Conservation (phyloP, 495 filamentous ascomycete genomes). For the Lophiotrema nucula region DNA sequence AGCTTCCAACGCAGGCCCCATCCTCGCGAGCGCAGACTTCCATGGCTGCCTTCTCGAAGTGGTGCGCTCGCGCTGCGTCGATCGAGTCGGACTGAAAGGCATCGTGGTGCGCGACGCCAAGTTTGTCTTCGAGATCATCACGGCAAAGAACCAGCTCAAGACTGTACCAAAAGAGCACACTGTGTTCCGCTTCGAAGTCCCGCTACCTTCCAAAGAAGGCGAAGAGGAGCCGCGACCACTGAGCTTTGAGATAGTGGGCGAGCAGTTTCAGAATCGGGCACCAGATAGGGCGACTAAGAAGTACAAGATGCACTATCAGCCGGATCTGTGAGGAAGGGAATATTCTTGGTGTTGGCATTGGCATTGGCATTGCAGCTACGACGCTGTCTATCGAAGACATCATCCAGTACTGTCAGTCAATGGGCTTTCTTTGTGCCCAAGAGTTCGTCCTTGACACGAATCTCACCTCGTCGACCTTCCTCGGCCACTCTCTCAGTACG, state of each 20-base stretch:
- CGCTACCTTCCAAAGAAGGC: conserved; percentile 42
- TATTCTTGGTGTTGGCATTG: too few species aligned
- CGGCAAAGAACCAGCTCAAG: conserved; percentile 58
- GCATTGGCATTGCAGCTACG: conserved; percentile 20
- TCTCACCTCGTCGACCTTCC: neutral
- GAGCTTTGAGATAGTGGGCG: conserved; percentile 84
- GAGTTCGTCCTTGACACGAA: conserved; percentile 2
- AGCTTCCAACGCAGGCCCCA: conserved; percentile 56
- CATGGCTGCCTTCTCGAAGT: conserved; percentile 87
- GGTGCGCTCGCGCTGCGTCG: conserved; percentile 73
- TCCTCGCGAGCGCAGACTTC: conserved; percentile 79
- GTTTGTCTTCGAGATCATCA: conserved; percentile 82
- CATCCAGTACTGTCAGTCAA: conserved; percentile 36
- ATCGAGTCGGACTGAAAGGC: conserved; percentile 77
- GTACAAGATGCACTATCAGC: conserved; percentile 61
- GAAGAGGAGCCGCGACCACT: conserved; percentile 45
- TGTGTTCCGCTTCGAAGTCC: conserved; percentile 75
- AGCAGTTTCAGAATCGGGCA: conserved; percentile 78
- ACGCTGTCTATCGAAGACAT: conserved; percentile 44
- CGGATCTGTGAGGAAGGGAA: conserved; percentile 27
- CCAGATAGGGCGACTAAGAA: conserved; percentile 86
- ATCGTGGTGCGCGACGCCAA: conserved; percentile 88
- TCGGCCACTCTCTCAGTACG: neutral
- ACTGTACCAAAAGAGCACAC: conserved; percentile 86
- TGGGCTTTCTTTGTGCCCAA: conserved; percentile 34